Evolutionary conservation across 2,329 filamentous ascomycete genomes (phyloP), one percentile per base, ranked within the genome.

Genomic region (Kalaharituber pfeilii): DNA sequence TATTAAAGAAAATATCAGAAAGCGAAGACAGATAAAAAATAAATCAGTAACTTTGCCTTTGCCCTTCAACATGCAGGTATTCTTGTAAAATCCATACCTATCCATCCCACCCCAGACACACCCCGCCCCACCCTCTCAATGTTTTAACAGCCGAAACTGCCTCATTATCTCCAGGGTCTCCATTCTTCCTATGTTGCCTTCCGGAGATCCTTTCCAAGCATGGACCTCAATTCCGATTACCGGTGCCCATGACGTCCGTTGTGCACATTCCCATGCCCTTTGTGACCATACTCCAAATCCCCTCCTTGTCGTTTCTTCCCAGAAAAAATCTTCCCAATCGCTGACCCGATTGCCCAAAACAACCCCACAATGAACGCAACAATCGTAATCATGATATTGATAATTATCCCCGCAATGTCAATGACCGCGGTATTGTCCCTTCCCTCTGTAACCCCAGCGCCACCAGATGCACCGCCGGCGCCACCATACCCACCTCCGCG

Each of bases 1-100:
- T n/a, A n/a, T n/a, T n/a, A 53, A 50, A 28, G 51, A 51, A 55
- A 26, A 30, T 22, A 49, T 18, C 36, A 25, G 20, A 25, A 49
- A 49, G 27, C 8, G 22, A 49, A 24, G 18, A 44, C 15, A 18
- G 44, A 25, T 47, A 18, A 18, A 25, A 47, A 8, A 25, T 11
- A 47, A 25, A 20, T 9, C 8, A 47, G 11, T 9, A 8, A 9
- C 15, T 47, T 11, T 20, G 22, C 9, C 15, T 9, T 18, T 47
- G 22, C 22, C 8, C 22, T 9, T 8, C 27, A 42, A 52, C 18
- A 53, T 15, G 47, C 6, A 49, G 9, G 30, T 36, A 9, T n/a
- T n/a, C 9, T 9, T 36, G 30, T 9, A n/a, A 36, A 36, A 36
- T 36, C 30, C 30, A 36, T 9, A 36, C 30, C 30, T 36, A 36